Conservation (phyloP, 768 basidiomycete genomes). For the Austroboletus eburneus region DNA sequence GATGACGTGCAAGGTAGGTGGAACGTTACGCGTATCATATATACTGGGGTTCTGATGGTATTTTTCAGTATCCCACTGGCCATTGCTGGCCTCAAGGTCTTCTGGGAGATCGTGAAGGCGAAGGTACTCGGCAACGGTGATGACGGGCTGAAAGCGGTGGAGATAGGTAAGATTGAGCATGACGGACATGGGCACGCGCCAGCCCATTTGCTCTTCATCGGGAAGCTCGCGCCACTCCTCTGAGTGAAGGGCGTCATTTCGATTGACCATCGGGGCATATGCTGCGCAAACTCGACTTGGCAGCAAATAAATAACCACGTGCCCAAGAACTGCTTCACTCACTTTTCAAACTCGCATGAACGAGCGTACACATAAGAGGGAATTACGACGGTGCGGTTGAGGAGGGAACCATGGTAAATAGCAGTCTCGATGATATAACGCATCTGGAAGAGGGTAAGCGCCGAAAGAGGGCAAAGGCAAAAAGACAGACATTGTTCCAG, state of each 20-base stretch:
- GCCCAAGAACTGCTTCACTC: background rate
- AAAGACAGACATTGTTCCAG: conserved; percentile 43
- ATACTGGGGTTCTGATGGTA: conserved; percentile 32
- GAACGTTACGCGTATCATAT: conserved; percentile 17
- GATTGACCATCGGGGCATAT: conserved; percentile 42
- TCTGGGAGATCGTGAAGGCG: conserved; percentile 36
- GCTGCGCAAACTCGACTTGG: conserved; percentile 35
- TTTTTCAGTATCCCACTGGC: conserved; percentile 34
- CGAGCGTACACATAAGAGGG: conserved; percentile 46
- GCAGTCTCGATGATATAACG: conserved; percentile 47
- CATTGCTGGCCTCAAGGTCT: conserved; percentile 33
- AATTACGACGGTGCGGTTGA: conserved; percentile 41
- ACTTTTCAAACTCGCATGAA: conserved; percentile 35
- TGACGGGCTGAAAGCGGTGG: conserved; percentile 34
- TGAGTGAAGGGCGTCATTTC: conserved; percentile 39
- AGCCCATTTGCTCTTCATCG: conserved; percentile 33
- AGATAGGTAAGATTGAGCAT: conserved; percentile 44
- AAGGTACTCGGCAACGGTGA: conserved; percentile 42
- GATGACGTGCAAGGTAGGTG: conserved; percentile 31
- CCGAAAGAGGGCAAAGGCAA: background rate
- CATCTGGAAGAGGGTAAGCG: conserved; percentile 29
- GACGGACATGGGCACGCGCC: conserved; percentile 33
- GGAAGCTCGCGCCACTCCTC: conserved; percentile 41
- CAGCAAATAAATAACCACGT: background rate
- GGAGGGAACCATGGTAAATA: conserved; percentile 38